Evolutionary conservation across 1,139 yeast species (phyloP), one percentile per base, ranked within the genome.

Genomic region (Zygosaccharomyces sapae): DNA sequence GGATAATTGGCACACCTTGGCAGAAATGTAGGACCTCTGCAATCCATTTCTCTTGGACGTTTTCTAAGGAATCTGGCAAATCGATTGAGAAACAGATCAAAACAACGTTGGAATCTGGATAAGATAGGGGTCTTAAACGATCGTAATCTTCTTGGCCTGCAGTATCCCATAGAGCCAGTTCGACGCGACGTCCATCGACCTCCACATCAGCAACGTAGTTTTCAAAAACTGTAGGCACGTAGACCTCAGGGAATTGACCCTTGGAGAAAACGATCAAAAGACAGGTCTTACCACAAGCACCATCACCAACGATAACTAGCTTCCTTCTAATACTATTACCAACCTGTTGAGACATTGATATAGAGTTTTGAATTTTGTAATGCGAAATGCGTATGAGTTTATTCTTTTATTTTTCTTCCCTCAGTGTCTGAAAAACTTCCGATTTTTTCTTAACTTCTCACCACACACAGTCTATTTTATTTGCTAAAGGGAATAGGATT

Each of bases 141-240:
- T 88, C 96, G 70, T 88, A 89, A 73, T 89, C 97, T 75, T 89
- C 96, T 77, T 89, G 97, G 55, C 97, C 97, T 48, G 96, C 97
- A 61, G 97, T 89, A 86, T 89, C 97, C 96, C 97, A 89, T 57
- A 89, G 77, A 20, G 96, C 96, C 71, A 89, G 77, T 69, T 87
- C 95, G 50, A 88, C 96, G 69, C 86, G 86, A 75, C 95, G 84
- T 47, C 96, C 96, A 63, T 89, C 90, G 53, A 89, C 95, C 68
- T 86, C 95, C 49, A 89, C 96, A 66, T 87, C 95, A 41, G 96
- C 92, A 60, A 87, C 95, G 70, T 89, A 88, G 75, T 88, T 88
- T 69, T 89, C 97, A 65, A 89, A 89, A 51, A 89, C 96, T 25
- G 97, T 89, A 59, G 97, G 97, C 44, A 88, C 96, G 67, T 89